These are phyloP conservation scores for Leccinum subtestaceum DNA, from an alignment of 768 basidiomycete genomes.

Conservation along the genomic window DNA sequence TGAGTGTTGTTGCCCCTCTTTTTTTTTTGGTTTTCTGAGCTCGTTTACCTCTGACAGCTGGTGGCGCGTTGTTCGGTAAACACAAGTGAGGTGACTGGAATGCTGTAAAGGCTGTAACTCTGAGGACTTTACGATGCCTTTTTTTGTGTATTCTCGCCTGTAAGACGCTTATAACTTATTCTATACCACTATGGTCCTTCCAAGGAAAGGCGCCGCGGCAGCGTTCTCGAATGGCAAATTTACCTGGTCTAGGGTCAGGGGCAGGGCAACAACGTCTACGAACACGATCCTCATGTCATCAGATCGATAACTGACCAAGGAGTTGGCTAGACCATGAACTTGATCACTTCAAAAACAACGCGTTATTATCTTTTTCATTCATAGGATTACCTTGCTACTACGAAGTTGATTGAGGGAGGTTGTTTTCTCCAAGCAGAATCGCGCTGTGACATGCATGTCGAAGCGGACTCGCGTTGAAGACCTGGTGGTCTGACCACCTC, in stretches of 20 bases:
- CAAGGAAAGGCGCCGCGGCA: not conserved
- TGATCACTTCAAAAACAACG: no score
- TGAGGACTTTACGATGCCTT: not conserved
- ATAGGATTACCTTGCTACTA: no score
- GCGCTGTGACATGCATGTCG: no score
- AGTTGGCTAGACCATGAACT: no score
- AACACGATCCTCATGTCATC: no score
- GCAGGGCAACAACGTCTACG: no score
- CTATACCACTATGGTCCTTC: not conserved
- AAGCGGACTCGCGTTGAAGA: no score
- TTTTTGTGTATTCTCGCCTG: not conserved
- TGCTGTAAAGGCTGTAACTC: not conserved
- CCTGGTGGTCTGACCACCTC: no score
- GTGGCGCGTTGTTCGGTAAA: constrained; percentile 5
- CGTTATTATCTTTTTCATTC: no score
- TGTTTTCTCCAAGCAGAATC: no score
- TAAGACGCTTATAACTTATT: not conserved
- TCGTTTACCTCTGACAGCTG: not conserved
- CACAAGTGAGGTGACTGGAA: constrained; percentile 1
- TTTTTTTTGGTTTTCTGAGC: not conserved
- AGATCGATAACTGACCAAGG: no score
- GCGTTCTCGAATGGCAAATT: not conserved
- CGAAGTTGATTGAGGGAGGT: no score
- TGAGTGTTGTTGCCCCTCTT: constrained; percentile 34
- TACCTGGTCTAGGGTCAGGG: not conserved